Evolutionary conservation across 2,329 filamentous ascomycete species (phyloP).

Genomic region (Grosmannia penicillata): DNA sequence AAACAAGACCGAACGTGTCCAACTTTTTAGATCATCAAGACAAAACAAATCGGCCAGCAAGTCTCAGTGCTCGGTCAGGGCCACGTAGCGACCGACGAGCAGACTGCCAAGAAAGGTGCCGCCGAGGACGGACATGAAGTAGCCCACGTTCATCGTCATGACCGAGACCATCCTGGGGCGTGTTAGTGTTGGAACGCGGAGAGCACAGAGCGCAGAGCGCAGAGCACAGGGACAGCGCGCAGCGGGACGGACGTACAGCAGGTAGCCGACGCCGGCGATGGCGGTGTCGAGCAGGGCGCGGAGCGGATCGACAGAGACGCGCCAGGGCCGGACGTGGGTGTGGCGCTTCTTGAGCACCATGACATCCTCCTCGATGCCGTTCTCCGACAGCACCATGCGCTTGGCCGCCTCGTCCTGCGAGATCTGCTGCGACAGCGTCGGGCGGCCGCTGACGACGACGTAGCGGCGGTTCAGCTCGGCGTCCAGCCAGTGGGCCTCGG

Average conservation of each 20-base stretch:
- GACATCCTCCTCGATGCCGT: conserved; percentile 70
- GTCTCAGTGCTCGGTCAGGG: conserved; percentile 32
- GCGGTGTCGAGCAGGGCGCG: conserved; percentile 56
- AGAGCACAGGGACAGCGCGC: background rate
- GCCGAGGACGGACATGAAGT: conserved; percentile 59
- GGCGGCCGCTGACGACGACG: conserved; percentile 54
- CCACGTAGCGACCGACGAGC: conserved; percentile 54
- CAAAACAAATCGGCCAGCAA: background rate
- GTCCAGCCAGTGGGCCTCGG: conserved; percentile 51
- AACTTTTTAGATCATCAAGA: background rate
- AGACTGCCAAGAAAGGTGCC: conserved; percentile 80
- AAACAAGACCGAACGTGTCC: too few species aligned
- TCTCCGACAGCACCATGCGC: conserved; percentile 47
- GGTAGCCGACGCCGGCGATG: conserved; percentile 64
- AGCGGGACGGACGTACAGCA: conserved; percentile 54
- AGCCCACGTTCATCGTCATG: conserved; percentile 73
- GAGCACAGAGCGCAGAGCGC: too few species aligned
- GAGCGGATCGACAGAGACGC: conserved; percentile 64
- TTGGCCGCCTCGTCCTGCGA: conserved; percentile 46
- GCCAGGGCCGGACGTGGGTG: conserved; percentile 51
- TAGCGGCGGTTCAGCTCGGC: conserved; percentile 61
- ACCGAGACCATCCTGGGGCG: conserved; percentile 70
- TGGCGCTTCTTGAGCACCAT: conserved; percentile 50
- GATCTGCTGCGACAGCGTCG: conserved; percentile 42
- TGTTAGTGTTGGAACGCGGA: background rate